A percentile compares a stretch with the other conserved stretches of the same genome.
phyloP scores from a whole-genome alignment of 495 filamentous ascomycete species.

The Neurospora sp. region DNA sequence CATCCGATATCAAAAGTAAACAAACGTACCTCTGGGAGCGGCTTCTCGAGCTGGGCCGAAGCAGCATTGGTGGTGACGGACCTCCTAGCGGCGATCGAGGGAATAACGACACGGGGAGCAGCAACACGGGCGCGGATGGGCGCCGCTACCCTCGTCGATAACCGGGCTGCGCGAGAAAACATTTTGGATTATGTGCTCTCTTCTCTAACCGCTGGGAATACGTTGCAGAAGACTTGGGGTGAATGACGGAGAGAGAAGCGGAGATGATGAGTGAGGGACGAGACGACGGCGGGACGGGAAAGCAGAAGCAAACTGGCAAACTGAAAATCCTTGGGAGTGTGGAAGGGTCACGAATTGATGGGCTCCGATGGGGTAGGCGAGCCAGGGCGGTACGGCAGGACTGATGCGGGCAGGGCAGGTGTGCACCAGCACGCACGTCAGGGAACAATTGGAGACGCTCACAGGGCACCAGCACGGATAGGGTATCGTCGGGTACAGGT shows the following conservation, averaged over 20 bases:
- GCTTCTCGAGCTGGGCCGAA: constrained; percentile 77
- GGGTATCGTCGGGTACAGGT: not conserved
- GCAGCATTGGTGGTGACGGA: constrained; percentile 92
- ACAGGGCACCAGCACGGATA: not conserved
- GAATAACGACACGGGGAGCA: constrained; percentile 36
- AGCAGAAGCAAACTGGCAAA: not conserved
- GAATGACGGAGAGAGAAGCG: constrained; percentile 1
- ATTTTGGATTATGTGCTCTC: constrained; percentile 21
- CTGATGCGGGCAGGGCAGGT: not conserved
- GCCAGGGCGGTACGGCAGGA: not conserved
- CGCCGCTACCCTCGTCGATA: constrained; percentile 31
- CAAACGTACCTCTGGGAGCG: constrained; percentile 55
- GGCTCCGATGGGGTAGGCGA: not conserved
- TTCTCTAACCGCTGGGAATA: not conserved
- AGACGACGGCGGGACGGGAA: not conserved
- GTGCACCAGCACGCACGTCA: not conserved
- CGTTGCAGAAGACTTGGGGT: not conserved
- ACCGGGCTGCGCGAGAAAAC: constrained; percentile 44
- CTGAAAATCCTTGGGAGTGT: not conserved
- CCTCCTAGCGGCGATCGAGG: constrained; percentile 41
- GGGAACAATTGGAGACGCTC: not conserved
- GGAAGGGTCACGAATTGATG: not conserved
- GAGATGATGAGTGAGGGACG: not conserved
- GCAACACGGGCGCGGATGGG: constrained; percentile 28
- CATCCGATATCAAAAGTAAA: not conserved